phyloP scores from a whole-genome alignment of 2,329 filamentous ascomycete genomes.

The Cladorrhinum sp. region DNA sequence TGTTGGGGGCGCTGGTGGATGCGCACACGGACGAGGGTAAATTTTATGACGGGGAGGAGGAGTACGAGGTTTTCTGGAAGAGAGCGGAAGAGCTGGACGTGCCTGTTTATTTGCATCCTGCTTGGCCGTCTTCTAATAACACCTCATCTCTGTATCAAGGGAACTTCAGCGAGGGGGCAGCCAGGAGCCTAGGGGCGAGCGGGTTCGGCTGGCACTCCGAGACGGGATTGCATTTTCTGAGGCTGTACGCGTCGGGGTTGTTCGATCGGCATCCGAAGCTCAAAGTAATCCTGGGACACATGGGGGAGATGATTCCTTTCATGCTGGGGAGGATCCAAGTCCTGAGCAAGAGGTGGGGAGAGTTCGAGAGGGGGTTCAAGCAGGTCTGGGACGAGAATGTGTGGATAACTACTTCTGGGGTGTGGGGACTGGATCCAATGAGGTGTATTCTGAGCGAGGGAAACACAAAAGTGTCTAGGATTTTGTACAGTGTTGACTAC shows the following conservation, averaged over 20 bases:
- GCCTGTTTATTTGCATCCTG: constrained; percentile 32
- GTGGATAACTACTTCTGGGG: constrained; percentile 56
- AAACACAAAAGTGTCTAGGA: constrained; percentile 46
- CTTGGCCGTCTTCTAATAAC: constrained; percentile 31
- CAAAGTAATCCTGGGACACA: neutral
- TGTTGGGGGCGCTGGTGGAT: constrained; percentile 48
- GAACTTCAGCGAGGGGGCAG: constrained; percentile 31
- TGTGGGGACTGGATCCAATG: constrained; percentile 48
- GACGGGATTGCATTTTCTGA: constrained; percentile 33
- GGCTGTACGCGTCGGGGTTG: neutral
- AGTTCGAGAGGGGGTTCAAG: neutral
- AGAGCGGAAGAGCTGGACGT: constrained; percentile 39
- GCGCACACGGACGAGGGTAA: constrained; percentile 36
- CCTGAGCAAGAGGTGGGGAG: neutral
- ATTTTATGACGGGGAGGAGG: constrained; percentile 42
- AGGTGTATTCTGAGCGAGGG: constrained; percentile 36
- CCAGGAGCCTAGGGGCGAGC: constrained; percentile 36
- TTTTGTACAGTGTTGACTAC: constrained; percentile 58
- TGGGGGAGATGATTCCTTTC: constrained; percentile 1
- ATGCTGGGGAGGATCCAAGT: neutral
- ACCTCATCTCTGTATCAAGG: constrained; percentile 31
- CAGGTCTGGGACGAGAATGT: constrained; percentile 52
- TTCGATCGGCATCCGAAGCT: neutral
- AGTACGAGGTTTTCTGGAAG: constrained; percentile 42
- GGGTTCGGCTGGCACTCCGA: constrained; percentile 52